A percentile compares a stretch with the other conserved stretches of the same genome.
Evolutionary conservation across 768 basidiomycete genomes (phyloP).

Genomic region (Steccherinum ochraceum): DNA sequence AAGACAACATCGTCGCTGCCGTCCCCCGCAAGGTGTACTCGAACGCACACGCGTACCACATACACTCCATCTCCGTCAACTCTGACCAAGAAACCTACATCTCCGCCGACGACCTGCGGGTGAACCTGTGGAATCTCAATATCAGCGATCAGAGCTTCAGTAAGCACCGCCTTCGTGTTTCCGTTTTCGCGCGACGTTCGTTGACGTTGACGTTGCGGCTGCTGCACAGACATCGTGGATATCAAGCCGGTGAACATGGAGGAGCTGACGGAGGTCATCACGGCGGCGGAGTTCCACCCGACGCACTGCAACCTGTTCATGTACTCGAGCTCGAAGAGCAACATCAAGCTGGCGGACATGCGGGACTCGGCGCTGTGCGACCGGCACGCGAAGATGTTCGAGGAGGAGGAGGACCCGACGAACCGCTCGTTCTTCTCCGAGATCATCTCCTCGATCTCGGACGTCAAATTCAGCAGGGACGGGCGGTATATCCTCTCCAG

Average conservation of each 20-base stretch:
- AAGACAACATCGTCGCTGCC: conserved; percentile 98
- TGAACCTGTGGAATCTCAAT: conserved; percentile 98
- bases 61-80: conserved; percentile 99
- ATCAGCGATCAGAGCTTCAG: conserved; percentile 99
- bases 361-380: conserved; percentile 96
- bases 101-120: conserved; percentile 94
- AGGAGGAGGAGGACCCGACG: conserved; percentile 97
- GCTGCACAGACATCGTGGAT: conserved; percentile 88
- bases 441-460: conserved; percentile 98
- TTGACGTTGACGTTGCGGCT: background rate
- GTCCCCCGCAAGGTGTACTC: conserved; percentile 98
- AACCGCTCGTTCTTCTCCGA: conserved; percentile 99
- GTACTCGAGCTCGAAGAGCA: conserved; percentile 99
- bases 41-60: conserved; percentile 99
- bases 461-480: conserved; percentile 98
- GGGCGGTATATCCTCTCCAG: conserved; percentile 95
- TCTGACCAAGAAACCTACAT: conserved; percentile 99
- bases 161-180: conserved; percentile 45
- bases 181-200: background rate
- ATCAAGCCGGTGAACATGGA: conserved; percentile 99
- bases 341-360: conserved; percentile 99
- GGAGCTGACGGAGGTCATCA: conserved; percentile 98
- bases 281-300: conserved; percentile 99
- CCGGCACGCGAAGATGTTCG: conserved; percentile 92
- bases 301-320: conserved; percentile 97